Conservation (phyloP, 257 asterid species). For the Nicotiana attenuata region DNA sequence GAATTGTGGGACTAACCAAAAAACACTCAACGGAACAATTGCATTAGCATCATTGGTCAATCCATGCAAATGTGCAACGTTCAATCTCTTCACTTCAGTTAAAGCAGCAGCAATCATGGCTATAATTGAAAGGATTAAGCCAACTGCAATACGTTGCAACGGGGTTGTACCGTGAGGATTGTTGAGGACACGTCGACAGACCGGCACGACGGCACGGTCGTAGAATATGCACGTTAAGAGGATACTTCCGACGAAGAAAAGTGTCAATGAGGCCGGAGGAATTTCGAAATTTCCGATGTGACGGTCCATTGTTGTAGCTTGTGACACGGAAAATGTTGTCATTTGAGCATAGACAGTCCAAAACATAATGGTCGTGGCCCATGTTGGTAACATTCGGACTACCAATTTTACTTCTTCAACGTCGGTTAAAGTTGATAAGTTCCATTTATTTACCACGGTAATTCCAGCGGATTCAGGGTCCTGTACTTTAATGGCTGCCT, state of each 20-base stretch:
- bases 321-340: conserved; percentile 86
- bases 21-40: conserved; percentile 48
- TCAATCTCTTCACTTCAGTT: conserved; percentile 43
- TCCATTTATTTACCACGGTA: conserved; percentile 38
- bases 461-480: conserved; percentile 5
- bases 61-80: conserved; percentile 33
- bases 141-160: conserved; percentile 55
- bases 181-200: conserved; percentile 25
- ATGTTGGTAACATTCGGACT: conserved; percentile 67
- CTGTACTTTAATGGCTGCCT: conserved; percentile 65
- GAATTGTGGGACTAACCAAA: conserved; percentile 71
- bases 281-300: conserved; percentile 49
- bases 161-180: conserved; percentile 67
- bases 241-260: conserved; percentile 62
- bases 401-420: conserved; percentile 82
- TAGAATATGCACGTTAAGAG: conserved; percentile 62
- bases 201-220: conserved; percentile 45
- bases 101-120: conserved; percentile 63
- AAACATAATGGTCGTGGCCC: conserved; percentile 84
- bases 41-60: conserved; percentile 9
- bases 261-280: conserved; percentile 67
- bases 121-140: conserved; percentile 41
- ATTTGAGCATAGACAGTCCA: conserved; percentile 86
- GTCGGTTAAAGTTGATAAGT: conserved; percentile 63
- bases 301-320: conserved; percentile 75